These are phyloP conservation scores for Boletellus deceptivus DNA, from an alignment of 1,284 basidiomycete species.

Conservation along the genomic window DNA sequence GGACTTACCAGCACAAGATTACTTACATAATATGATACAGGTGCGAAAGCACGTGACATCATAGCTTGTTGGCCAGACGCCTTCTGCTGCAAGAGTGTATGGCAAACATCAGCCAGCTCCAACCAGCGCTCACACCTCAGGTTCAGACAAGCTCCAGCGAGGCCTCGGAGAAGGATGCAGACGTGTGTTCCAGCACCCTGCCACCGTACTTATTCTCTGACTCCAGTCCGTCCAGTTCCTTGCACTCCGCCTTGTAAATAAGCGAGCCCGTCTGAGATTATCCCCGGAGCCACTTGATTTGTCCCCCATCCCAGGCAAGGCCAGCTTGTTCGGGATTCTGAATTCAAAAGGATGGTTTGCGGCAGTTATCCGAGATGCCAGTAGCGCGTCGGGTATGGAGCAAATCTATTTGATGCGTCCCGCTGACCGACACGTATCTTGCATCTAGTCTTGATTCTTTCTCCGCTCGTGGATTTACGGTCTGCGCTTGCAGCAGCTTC, in stretches of 20 bases:
- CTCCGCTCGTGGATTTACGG: conserved; percentile 56
- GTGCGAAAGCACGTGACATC: conserved; percentile 12
- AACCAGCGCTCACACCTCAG: conserved; percentile 30
- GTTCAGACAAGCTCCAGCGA: conserved; percentile 35
- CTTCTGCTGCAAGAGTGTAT: conserved; percentile 7
- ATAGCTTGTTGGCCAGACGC: too few relatives aligned
- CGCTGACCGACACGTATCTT: conserved; percentile 1
- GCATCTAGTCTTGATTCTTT: conserved; percentile 51
- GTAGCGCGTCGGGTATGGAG: conserved; percentile 39
- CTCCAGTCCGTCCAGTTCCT: conserved; percentile 39
- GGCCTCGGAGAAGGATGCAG: conserved; percentile 42
- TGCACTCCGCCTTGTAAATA: conserved; percentile 50
- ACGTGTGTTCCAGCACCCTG: conserved; percentile 33
- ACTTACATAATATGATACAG: conserved; percentile 5
- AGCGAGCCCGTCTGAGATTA: conserved; percentile 57
- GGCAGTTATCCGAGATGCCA: conserved; percentile 44
- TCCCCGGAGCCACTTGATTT: conserved; percentile 50
- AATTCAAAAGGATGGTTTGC: conserved; percentile 66
- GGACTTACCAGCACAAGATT: neutral
- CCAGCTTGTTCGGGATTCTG: conserved; percentile 52
- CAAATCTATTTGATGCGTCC: neutral
- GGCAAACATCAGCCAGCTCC: conserved; percentile 41
- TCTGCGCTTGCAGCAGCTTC: conserved; percentile 42
- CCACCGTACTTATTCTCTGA: conserved; percentile 3
- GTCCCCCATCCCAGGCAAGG: conserved; percentile 38